Evolutionary conservation across 2,329 filamentous ascomycete species (phyloP), one percentile per base, ranked within the genome.

Genomic region (Epichloe gansuensis): DNA sequence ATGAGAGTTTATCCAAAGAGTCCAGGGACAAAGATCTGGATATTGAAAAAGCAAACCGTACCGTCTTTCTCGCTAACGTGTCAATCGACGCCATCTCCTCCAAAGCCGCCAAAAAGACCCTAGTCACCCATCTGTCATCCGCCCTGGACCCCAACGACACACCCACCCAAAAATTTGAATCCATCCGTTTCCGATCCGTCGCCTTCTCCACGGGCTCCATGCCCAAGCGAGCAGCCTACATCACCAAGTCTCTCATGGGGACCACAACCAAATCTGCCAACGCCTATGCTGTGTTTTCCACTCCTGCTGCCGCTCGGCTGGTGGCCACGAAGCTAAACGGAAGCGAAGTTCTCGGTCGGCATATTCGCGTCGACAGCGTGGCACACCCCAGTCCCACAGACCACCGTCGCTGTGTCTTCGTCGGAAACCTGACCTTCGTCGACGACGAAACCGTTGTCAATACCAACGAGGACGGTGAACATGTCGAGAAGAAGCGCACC

Each of bases 381-480:
- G 88, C 91, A 0, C 90, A 96, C 68, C 93, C 93, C 0, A 77
- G 86, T 13, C 80, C 84, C 42, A 81, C 84, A 17, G 91, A 95
- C 64, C 83, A 95, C 67, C 83, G 86, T 54, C 86, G 91, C 52
- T 98, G 93, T 67, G 84, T 98, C 15, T 98, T 98, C 63, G 88
- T 98, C 28, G 93, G 93, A 46, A 98, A 98, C 64, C 78, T 98
- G 1, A 90, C 89, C 48, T 98, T 98, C 62, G 88, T 98, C 15
- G 91, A 96, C 62, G 89, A 96, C 59, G 91, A 96, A 70, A 86
- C 80, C 41, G 75, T 85, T 49, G 70, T 86, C 23, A 79, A 79
- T 50, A 80, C 81, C 17, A 80, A 80, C 48, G 76, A 83, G 37
- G 81, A 82, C 42, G 83, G 80, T 49, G 77, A 84, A 45, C 82